Evolutionary conservation across 305 asterid species (phyloP).

Genomic region (Solanum hybrid): DNA sequence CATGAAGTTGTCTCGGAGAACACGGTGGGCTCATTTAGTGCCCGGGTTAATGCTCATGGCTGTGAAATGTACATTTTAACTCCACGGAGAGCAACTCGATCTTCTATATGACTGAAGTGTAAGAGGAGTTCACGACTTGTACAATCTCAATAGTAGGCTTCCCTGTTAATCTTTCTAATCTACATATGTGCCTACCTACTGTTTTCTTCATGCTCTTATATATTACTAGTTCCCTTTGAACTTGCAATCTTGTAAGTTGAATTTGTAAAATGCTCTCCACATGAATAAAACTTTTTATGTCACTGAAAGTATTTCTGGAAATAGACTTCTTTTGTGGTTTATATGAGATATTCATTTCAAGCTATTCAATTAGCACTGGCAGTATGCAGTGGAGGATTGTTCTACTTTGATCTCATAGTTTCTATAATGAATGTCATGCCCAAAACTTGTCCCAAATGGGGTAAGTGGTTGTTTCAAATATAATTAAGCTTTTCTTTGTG

Average conservation of each 20-base stretch:
- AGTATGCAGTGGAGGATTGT: too few relatives aligned
- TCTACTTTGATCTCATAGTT: too few relatives aligned
- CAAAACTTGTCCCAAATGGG: neutral
- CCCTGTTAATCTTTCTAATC: neutral
- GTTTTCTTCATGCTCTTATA: neutral
- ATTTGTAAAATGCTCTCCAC: neutral
- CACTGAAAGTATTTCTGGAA: too few relatives aligned
- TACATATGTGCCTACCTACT: neutral
- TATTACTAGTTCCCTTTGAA: neutral
- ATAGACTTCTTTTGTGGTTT: too few relatives aligned
- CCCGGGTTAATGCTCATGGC: slow-evolving; percentile 33
- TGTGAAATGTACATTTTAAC: slow-evolving; percentile 36
- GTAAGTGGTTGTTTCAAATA: neutral
- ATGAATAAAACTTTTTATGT: neutral
- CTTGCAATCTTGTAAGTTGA: neutral
- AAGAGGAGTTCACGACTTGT: neutral
- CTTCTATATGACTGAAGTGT: slow-evolving; percentile 13
- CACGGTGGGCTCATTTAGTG: slow-evolving; percentile 25
- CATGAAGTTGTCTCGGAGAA: slow-evolving; percentile 24
- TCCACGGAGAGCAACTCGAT: slow-evolving; percentile 13
- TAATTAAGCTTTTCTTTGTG: neutral
- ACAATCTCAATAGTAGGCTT: neutral
- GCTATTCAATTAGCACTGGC: too few relatives aligned
- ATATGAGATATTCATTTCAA: too few relatives aligned
- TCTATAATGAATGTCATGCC: neutral